A percentile compares a stretch with the other conserved stretches of the same genome.
These are phyloP conservation scores for Kodamaea arcana DNA, from an alignment of 1,139 yeast genomes.

Conservation along the genomic window DNA sequence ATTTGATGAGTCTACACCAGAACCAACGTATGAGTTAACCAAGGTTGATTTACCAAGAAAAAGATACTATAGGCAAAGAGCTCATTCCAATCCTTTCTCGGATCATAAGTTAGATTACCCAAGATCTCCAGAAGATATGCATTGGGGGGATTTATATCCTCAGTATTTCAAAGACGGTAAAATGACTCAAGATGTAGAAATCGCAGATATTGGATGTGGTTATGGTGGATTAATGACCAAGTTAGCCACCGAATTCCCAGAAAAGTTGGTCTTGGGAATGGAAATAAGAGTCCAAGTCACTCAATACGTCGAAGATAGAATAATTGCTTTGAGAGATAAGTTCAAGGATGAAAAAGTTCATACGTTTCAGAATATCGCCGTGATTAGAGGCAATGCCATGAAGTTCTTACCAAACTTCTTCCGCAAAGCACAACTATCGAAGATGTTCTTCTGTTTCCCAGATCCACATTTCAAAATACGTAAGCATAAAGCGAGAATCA, in stretches of 20 bases:
- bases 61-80: slow-evolving; percentile 90
- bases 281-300: slow-evolving; percentile 98
- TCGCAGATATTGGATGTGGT: slow-evolving; percentile 98
- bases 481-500: slow-evolving; percentile 94
- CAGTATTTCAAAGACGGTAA: slow-evolving; percentile 41
- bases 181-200: slow-evolving; percentile 61
- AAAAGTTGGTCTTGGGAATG: slow-evolving; percentile 80
- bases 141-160: slow-evolving; percentile 81
- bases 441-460: slow-evolving; percentile 97
- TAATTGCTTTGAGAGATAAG: slow-evolving; percentile 75
- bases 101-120: slow-evolving; percentile 94
- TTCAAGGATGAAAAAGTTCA: slow-evolving; percentile 27
- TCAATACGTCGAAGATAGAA: slow-evolving; percentile 92
- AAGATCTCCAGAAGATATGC: slow-evolving; percentile 71
- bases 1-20: slow-evolving; percentile 18
- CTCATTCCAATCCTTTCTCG: slow-evolving; percentile 96
- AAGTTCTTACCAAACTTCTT: slow-evolving; percentile 94
- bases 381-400: slow-evolving; percentile 94
- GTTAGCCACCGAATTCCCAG: slow-evolving; percentile 73
- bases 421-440: slow-evolving; percentile 70
- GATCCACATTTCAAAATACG: slow-evolving; percentile 98
- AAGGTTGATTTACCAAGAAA: slow-evolving; percentile 66
- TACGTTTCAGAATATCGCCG: slow-evolving; percentile 77
- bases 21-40: slow-evolving; percentile 7
- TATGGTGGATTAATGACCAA: slow-evolving; percentile 89